Evolutionary conservation across 225 moss, liverwort and hornwort genomes (phyloP), one percentile per base, ranked within the genome.

Genomic region (Pleurozium schreberi): DNA sequence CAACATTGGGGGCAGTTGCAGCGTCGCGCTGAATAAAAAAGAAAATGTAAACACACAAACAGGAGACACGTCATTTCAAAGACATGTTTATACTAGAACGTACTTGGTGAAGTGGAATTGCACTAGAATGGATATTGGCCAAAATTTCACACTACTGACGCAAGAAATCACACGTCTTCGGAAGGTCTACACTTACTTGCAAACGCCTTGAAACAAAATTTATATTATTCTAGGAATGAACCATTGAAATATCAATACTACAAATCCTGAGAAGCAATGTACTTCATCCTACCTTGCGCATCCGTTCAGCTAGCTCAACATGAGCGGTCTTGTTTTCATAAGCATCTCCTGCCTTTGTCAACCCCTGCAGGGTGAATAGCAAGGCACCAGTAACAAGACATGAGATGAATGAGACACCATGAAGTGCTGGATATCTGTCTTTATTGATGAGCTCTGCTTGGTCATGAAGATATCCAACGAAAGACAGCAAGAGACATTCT

Each of bases 1-100:
- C 98, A 82, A 99, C 98, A 61, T 92, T 96, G 33, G 98, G 98
- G 63, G 98, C 98, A 89, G 98, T 99, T 80, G 98, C 98, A 93
- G 98, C 92, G 89, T 99, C 98, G 67, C 98, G 94, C 96, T 98
- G 93, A 89, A 52, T 57, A 8, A 52, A 70, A 89, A 67, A 67
- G 73, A 81, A 59, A 36, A 85, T 50, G 21, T 52, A 86, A 66
- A 67, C 89, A 82, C 79, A 92, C 61, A 12, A 34, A 91, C 26
- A 62, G 80, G 28, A 82, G 83, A 75, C 33, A 70, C 18, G 55
- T 85, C 85, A 80, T 57, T 62, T 52, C 25, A 66, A 73, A 31
- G 38, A 22, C 79, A 89, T 42, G 77, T 42, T 70, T 30, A 52
- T 84, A 66, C 79, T 68, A 62, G 49, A 75, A 8, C 45, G 40